phyloP scores from a whole-genome alignment of 257 asterid species.

The Verbena officinalis region DNA sequence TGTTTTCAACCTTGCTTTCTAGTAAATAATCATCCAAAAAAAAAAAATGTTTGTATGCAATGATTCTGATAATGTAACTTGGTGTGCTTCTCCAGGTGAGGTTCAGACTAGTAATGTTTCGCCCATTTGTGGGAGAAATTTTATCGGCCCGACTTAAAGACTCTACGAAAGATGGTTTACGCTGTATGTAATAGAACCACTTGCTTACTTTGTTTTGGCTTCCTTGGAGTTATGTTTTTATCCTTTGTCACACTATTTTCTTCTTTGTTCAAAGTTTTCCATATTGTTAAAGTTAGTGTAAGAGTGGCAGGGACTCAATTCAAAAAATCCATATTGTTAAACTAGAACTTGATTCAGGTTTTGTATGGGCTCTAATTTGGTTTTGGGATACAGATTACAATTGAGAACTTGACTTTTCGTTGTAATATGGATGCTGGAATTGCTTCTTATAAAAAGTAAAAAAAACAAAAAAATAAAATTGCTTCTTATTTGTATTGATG shows the following conservation, averaged over 20 bases:
- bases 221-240: slow-evolving; percentile 7
- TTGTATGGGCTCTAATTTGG: background rate
- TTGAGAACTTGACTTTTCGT: background rate
- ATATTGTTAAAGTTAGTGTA: background rate
- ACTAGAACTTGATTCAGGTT: background rate
- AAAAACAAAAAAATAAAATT: too few relatives aligned
- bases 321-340: background rate
- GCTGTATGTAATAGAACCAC: slow-evolving; percentile 50
- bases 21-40: background rate
- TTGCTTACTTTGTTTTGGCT: background rate
- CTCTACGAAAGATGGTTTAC: slow-evolving; percentile 67
- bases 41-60: background rate
- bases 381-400: background rate
- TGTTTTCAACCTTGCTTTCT: background rate
- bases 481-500: background rate
- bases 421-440: too few relatives aligned
- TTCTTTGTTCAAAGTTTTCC: slow-evolving; percentile 11
- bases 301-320: background rate
- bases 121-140: slow-evolving; percentile 88
- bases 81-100: slow-evolving; percentile 58
- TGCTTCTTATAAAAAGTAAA: too few relatives aligned
- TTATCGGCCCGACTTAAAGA: slow-evolving; percentile 71
- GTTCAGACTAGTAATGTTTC: slow-evolving; percentile 82
- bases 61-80: slow-evolving; percentile 10
- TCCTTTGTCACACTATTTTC: background rate